Conservation (phyloP, 73 alveolate genomes). For the Durusdinium trenchii region DNA sequence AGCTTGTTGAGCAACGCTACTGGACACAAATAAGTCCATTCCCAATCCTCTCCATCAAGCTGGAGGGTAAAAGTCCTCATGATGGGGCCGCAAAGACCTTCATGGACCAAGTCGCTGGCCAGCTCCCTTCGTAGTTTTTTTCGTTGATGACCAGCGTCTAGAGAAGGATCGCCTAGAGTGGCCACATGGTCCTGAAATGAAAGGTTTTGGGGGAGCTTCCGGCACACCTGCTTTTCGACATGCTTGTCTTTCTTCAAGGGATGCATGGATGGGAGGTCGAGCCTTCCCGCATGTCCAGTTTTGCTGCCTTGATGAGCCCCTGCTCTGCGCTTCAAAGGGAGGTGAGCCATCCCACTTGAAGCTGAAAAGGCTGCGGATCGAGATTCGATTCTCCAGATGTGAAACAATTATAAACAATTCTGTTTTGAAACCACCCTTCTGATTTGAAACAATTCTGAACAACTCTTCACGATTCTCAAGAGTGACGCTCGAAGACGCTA, state of each 20-base stretch:
- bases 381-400: too few relatives aligned
- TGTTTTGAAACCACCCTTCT: too few relatives aligned
- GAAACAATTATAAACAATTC: too few relatives aligned
- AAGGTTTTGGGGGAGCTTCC: not conserved
- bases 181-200: not conserved
- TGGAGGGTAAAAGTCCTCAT: not conserved
- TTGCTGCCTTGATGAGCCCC: too few relatives aligned
- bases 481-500: too few relatives aligned
- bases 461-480: too few relatives aligned
- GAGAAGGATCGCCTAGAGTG: not conserved
- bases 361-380: too few relatives aligned
- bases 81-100: constrained; percentile 17
- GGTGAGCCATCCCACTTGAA: too few relatives aligned
- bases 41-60: not conserved
- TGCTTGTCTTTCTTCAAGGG: not conserved
- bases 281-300: too few relatives aligned
- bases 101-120: not conserved
- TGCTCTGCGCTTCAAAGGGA: too few relatives aligned
- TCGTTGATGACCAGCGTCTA: not conserved
- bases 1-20: not conserved
- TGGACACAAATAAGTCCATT: not conserved
- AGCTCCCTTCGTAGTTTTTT: not conserved
- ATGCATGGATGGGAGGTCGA: not conserved
- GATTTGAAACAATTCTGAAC: too few relatives aligned
- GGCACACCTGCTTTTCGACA: not conserved